phyloP scores from a whole-genome alignment of 2,329 filamentous ascomycete genomes.

The Fusarium sp. region DNA sequence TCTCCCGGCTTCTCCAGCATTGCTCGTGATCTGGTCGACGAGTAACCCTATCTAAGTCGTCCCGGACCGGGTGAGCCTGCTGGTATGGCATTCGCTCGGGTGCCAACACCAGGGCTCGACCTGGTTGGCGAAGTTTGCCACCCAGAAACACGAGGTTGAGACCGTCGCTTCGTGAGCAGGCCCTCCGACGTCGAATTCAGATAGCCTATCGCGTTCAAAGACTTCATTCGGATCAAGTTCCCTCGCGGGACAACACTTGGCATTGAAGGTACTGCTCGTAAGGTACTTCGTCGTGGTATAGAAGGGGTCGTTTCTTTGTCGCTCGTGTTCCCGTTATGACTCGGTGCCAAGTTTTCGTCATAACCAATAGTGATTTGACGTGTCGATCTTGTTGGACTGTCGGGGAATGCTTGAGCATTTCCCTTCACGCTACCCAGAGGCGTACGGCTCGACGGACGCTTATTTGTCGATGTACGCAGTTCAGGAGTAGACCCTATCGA shows the following conservation, averaged over 20 bases:
- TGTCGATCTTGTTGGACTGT: not conserved
- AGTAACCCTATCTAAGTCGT: conserved; percentile 8
- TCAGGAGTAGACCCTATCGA: conserved; percentile 57
- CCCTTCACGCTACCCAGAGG: conserved; percentile 28
- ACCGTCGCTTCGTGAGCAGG: conserved; percentile 35
- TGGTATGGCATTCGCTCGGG: conserved; percentile 17
- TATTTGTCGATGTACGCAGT: not conserved
- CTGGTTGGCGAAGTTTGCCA: conserved; percentile 42
- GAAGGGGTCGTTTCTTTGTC: conserved; percentile 11
- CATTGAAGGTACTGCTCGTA: conserved; percentile 45
- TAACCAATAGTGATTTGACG: not conserved
- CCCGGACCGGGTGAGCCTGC: conserved; percentile 11
- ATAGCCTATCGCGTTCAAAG: conserved; percentile 42
- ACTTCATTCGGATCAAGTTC: conserved; percentile 40
- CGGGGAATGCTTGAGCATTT: conserved; percentile 7
- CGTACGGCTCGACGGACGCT: not conserved
- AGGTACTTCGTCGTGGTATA: conserved; percentile 30
- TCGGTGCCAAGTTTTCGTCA: conserved; percentile 40
- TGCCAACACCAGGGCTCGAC: conserved; percentile 45
- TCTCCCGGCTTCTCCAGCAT: conserved; percentile 10
- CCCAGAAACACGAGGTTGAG: conserved; percentile 29
- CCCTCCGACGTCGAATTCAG: conserved; percentile 32
- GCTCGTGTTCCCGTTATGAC: not conserved
- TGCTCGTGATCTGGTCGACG: conserved; percentile 3
- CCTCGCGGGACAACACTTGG: conserved; percentile 27